Percentiles rank a stretch among this genome's conserved stretches.
Evolutionary conservation across 805 yeast genomes (phyloP).

Genomic region (Kodamaea neixiangensis): DNA sequence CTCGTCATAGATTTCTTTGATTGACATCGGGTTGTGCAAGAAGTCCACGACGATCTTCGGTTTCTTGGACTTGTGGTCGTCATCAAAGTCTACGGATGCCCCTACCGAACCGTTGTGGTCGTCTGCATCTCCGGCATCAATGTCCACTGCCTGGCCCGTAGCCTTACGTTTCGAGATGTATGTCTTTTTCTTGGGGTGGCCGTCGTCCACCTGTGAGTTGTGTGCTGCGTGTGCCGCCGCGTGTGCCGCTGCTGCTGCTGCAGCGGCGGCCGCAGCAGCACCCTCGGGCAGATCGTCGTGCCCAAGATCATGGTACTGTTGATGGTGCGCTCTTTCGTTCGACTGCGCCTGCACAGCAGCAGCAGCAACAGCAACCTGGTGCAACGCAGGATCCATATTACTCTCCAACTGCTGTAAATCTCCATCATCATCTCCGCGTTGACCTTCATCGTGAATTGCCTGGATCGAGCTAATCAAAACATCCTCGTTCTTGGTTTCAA

Average conservation of each 20-base stretch:
- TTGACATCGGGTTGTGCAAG: conserved; percentile 46
- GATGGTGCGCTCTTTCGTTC: conserved; percentile 11
- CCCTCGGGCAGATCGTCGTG: conserved; percentile 10
- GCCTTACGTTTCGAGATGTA: conserved; percentile 14
- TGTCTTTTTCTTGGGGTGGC: conserved; percentile 9
- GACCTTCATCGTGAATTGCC: conserved; percentile 25
- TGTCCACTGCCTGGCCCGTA: conserved; percentile 11
- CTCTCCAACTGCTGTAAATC: conserved; percentile 28
- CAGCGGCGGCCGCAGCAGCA: conserved; percentile 13
- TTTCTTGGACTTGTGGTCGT: conserved; percentile 24
- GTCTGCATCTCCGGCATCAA: conserved; percentile 10
- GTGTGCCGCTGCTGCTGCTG: conserved; percentile 10
- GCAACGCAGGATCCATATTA: conserved; percentile 45
- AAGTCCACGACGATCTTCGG: conserved; percentile 42
- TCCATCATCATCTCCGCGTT: conserved; percentile 14
- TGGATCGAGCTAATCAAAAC: conserved; percentile 33
- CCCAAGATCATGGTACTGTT: conserved; percentile 8
- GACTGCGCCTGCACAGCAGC: conserved; percentile 30
- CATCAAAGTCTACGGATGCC: conserved; percentile 8
- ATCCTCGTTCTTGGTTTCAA: conserved; percentile 32
- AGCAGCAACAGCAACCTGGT: conserved; percentile 42
- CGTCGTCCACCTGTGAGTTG: background rate
- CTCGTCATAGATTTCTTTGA: conserved; percentile 46
- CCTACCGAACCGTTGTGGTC: conserved; percentile 5
- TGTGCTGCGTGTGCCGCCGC: conserved; percentile 5